Conservation (phyloP, 805 yeast genomes). For the Saccharomycopsis sp. region DNA sequence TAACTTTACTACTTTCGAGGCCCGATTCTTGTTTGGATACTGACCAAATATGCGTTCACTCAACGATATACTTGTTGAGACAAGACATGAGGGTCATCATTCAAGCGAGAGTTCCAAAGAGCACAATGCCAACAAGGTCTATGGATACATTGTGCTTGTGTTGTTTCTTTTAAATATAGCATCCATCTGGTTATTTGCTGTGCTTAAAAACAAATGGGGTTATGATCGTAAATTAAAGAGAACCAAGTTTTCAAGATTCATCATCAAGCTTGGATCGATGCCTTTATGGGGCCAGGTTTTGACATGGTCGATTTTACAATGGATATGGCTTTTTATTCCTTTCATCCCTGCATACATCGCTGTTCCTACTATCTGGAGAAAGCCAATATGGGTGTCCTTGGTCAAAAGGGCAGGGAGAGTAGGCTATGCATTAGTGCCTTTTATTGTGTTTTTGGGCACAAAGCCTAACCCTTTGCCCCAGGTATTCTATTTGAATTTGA, state of each 20-base stretch:
- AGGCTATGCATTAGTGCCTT: conserved; percentile 50
- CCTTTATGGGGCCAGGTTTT: conserved; percentile 33
- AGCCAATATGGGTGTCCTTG: conserved; percentile 31
- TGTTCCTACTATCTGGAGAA: conserved; percentile 5
- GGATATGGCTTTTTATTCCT: conserved; percentile 29
- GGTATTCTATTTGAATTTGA: conserved; percentile 46
- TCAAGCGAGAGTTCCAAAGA: conserved; percentile 26
- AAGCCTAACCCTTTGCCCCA: conserved; percentile 47
- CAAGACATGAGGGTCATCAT: conserved; percentile 36
- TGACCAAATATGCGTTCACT: not conserved
- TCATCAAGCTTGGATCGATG: conserved; percentile 28
- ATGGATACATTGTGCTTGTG: conserved; percentile 48
- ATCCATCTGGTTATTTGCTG: conserved; percentile 29
- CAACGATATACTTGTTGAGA: not conserved
- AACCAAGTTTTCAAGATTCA: conserved; percentile 32
- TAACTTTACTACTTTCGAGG: no score
- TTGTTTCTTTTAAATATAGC: conserved; percentile 37
- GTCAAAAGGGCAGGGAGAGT: conserved; percentile 59
- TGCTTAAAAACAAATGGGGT: conserved; percentile 22
- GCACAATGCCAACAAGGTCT: conserved; percentile 52
- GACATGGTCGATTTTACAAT: conserved; percentile 31
- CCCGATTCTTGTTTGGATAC: no score
- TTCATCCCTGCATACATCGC: conserved; percentile 1
- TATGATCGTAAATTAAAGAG: not conserved
- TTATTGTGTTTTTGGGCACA: conserved; percentile 48